Base-by-base conservation (phyloP, 495 filamentous ascomycete genomes). In the Hypomontagnella monticulosa region DNA sequence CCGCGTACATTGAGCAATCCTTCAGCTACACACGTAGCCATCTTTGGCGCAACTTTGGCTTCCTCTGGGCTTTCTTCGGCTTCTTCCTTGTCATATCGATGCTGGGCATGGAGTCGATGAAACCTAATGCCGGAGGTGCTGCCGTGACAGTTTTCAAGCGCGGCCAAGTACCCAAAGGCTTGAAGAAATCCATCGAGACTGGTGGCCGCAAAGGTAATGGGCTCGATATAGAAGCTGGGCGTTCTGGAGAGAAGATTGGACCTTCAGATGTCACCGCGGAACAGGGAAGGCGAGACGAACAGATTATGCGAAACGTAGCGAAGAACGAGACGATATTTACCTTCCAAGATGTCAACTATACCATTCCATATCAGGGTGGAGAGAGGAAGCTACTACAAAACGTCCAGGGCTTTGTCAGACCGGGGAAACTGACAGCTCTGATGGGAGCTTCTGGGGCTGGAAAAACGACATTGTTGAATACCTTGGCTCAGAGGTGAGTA, bases 31-130 rank as follows among this genome's bases (percentile, higher is more conserved):
- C 75, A 16, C 72, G 80, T 38, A 75, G 70, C 19, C 85, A 91
- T 65, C 80, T 89, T 27, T 91, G 89, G 89, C 75, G 88, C n/a
- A 90, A 91, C 60, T 71, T 90, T 63, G 89, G 88, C 19, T 85
- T 92, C 66, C 84, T 91, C 55, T 78, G 86, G 55, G 88, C 76
- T 10, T 89, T 91, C 72, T 88, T 84, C 73, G 49, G 83, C 7
- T 87, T 88, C 75, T 90, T 90, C 74, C 77, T 86, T 44, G 50
- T 74, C 38, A 74, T 83, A 51, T 84, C 87, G 0, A 84, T 88
- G 73, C 44, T 91, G 18, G 88, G 88, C 8, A 87, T 88, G 81
- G 89, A 91, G 61, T 55, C 85, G 10, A 87, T 89, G 67, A 89
- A 88, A 63, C 87, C 88, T 0, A 91, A 91, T 36, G 87, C 85